Conservation (phyloP, 139 green algal species). For the Coccomyxa sp. region DNA sequence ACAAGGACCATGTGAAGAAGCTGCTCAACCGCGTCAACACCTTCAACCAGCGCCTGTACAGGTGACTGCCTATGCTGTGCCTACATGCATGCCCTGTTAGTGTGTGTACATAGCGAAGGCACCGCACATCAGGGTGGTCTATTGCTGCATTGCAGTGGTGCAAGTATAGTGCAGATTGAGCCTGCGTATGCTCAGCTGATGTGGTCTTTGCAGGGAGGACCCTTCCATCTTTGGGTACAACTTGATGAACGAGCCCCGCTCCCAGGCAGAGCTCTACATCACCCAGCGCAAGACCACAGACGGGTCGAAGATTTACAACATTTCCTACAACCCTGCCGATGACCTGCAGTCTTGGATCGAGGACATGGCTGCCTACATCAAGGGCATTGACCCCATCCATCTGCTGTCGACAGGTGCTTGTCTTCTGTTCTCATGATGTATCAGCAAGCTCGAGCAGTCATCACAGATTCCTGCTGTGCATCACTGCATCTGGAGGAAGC, state of each 20-base stretch:
- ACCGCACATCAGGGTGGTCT: no score
- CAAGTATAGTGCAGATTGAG: no score
- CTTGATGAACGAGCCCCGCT: conserved; percentile 58
- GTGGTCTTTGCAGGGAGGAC: conserved; percentile 42
- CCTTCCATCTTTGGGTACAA: conserved; percentile 71
- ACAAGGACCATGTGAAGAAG: conserved; percentile 48
- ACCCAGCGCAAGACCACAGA: neutral
- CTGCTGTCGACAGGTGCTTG: conserved; percentile 41
- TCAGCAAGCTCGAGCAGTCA: no score
- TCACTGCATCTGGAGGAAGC: no score
- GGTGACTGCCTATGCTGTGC: neutral
- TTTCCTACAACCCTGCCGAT: conserved; percentile 7
- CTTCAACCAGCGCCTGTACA: conserved; percentile 41
- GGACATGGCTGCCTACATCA: conserved; percentile 41
- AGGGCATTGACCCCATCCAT: conserved; percentile 46
- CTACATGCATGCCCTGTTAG: no score
- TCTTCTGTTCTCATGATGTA: no score
- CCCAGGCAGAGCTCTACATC: conserved; percentile 14
- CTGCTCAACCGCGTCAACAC: conserved; percentile 38
- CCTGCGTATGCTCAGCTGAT: no score
- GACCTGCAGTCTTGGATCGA: conserved; percentile 34
- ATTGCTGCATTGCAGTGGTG: no score
- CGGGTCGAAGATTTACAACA: neutral
- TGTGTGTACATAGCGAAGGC: no score
- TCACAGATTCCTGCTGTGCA: no score